Evolutionary conservation across 768 basidiomycete genomes (phyloP).

Genomic region (Mrakia blollopis): DNA sequence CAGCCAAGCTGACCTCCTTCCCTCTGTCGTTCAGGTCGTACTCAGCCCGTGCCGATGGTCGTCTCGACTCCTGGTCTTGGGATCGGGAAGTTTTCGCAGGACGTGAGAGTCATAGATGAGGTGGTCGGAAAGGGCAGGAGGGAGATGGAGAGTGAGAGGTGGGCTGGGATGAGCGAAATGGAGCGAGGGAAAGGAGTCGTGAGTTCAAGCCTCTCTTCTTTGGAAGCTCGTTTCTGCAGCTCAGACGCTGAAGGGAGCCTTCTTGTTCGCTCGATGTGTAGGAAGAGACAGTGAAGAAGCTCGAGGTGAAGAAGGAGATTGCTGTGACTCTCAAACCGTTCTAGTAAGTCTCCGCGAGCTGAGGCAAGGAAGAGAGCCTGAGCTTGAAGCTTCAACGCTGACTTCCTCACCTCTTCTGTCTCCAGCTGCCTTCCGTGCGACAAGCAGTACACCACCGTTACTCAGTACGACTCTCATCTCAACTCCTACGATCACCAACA

Average conservation of each 20-base stretch:
- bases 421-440: constrained; percentile 23
- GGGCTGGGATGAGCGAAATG: constrained; percentile 1
- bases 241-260: background rate
- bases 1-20: background rate
- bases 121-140: constrained; percentile 13
- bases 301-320: constrained; percentile 23
- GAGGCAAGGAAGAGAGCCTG: background rate
- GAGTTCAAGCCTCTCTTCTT: background rate
- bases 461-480: constrained; percentile 22
- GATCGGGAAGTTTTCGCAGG: constrained; percentile 26
- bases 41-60: constrained; percentile 20
- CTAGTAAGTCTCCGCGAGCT: background rate
- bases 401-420: background rate
- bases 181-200: constrained; percentile 9
- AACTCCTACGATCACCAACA: constrained; percentile 29
- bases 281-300: constrained; percentile 15
- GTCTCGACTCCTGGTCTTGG: constrained; percentile 21
- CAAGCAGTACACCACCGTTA: constrained; percentile 29
- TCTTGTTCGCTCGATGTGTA: background rate
- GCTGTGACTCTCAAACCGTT: constrained; percentile 14
- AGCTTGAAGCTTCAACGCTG: background rate
- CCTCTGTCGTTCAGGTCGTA: constrained; percentile 15
- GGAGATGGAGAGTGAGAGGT: constrained; percentile 25
- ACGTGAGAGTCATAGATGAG: constrained; percentile 13
- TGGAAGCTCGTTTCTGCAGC: background rate